phyloP scores from a whole-genome alignment of 176 grass and related monocot genomes.

The Triticum dicoccoides region DNA sequence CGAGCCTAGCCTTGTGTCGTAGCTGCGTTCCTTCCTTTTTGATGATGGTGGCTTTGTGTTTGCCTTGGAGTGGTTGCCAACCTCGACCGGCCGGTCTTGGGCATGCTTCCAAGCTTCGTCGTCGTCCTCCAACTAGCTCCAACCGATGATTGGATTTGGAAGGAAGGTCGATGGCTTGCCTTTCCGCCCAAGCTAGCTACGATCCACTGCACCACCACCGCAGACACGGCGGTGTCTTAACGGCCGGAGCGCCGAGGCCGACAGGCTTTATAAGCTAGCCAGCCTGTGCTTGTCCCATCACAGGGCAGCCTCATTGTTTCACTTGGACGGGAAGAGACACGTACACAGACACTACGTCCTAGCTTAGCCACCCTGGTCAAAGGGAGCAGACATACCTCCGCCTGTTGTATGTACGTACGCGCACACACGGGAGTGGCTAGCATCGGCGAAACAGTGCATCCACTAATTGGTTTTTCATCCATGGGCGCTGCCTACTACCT shows the following conservation, averaged over 20 bases:
- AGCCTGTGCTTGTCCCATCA: background rate
- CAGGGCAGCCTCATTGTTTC: background rate
- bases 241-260: background rate
- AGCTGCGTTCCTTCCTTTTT: background rate
- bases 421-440: too few species aligned
- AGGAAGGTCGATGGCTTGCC: slow-evolving; percentile 22
- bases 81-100: slow-evolving; percentile 33
- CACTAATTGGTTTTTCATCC: background rate
- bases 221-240: background rate
- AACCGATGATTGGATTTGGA: background rate
- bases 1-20: background rate
- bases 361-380: background rate
- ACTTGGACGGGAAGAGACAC: slow-evolving; percentile 18
- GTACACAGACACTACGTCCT: background rate
- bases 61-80: slow-evolving; percentile 61
- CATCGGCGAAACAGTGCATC: too few species aligned
- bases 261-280: background rate
- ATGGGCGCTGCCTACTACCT: slow-evolving; percentile 1
- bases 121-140: slow-evolving; percentile 14
- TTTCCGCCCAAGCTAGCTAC: slow-evolving; percentile 25
- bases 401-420: too few species aligned
- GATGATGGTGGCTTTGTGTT: background rate
- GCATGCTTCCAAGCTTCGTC: slow-evolving; percentile 88
- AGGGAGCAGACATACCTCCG: too few species aligned
- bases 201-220: background rate